Evolutionary conservation across 176 grass and related monocot genomes (phyloP).

Genomic region (Aegilops bicornis): DNA sequence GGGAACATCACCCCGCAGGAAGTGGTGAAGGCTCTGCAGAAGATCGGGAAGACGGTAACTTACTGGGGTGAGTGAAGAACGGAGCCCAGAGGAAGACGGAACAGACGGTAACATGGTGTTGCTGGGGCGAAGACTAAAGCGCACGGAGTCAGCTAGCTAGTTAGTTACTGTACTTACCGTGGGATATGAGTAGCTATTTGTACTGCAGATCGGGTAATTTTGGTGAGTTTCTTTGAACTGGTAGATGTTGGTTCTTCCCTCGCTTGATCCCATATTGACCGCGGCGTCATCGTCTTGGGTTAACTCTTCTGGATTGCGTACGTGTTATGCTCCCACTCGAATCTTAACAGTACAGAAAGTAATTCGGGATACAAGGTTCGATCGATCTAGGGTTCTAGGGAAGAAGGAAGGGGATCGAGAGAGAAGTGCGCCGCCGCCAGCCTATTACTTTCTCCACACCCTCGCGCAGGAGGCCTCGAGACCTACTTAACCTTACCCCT

Average conservation of each 20-base stretch:
- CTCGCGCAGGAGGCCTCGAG: too few species aligned
- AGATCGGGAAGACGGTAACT: conserved; percentile 84
- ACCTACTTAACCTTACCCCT: too few species aligned
- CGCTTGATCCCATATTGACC: not conserved
- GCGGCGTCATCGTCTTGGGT: not conserved
- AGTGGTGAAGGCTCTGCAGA: conserved; percentile 79
- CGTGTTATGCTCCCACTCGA: too few species aligned
- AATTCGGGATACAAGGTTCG: too few species aligned
- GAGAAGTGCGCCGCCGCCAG: too few species aligned
- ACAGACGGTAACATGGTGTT: conserved; percentile 37
- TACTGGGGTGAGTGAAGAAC: conserved; percentile 53
- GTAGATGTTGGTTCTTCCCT: not conserved
- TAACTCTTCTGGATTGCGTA: not conserved
- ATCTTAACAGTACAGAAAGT: too few species aligned
- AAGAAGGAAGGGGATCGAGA: too few species aligned
- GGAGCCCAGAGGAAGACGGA: conserved; percentile 38
- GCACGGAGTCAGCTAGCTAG: not conserved
- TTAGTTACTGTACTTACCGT: conserved; percentile 1
- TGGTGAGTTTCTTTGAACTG: not conserved
- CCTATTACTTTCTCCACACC: too few species aligned
- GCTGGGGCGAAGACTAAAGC: not conserved
- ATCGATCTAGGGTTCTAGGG: too few species aligned
- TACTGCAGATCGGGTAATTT: not conserved
- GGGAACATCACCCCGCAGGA: conserved; percentile 79
- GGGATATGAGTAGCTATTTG: not conserved